Evolutionary conservation across 2,329 filamentous ascomycete genomes (phyloP), one percentile per base, ranked within the genome.

Genomic region (Aspergillus versicolor): DNA sequence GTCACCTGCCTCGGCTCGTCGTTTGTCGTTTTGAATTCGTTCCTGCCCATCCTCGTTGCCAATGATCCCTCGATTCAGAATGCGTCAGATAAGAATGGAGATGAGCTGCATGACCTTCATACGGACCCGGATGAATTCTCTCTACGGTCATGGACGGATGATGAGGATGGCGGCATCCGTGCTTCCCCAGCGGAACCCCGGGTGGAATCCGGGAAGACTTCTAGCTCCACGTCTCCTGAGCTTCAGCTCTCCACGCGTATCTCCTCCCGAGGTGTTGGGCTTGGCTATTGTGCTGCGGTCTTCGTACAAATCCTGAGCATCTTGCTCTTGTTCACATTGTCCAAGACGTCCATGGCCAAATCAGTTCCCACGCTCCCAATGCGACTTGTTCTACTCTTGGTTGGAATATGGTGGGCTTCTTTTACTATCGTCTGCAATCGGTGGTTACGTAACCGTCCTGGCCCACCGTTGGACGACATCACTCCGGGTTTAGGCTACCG

Each of bases 11-110:
- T 96, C 62, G 92, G 92, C 5, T 91, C 91, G 4, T 95, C 91
- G 0, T 96, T 96, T 69, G 92, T 97, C 3, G 81, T 97, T 5
- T 79, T 97, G 24, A 97, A 97, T 75, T 95, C 92, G 0, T 97
- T 96, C 65, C 80, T 97, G 24, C 92, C 92, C 0, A 80, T 97
- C 3, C 82, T 97, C 3, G 92, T 96, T 55, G 84, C 92, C 44
- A 87, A 94, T 67, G 91, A 96, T 70, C 86, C 89, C 2, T 77
- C 76, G 0, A 70, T 81, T 12, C 73, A 73, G 53, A 69, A 67
- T 15, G 54, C 61, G 3, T 13, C 37, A 1, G 15, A 32, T n/a
- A 59, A 65, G 32, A 40, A 61, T 1, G 56, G 44, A 2, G 63
- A 67, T 12, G 67, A 72, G 44, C 50, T 72, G 40, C 66, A 69